phyloP scores from a whole-genome alignment of 2,329 filamentous ascomycete genomes.

The Sporothrix pseudoabietina region DNA sequence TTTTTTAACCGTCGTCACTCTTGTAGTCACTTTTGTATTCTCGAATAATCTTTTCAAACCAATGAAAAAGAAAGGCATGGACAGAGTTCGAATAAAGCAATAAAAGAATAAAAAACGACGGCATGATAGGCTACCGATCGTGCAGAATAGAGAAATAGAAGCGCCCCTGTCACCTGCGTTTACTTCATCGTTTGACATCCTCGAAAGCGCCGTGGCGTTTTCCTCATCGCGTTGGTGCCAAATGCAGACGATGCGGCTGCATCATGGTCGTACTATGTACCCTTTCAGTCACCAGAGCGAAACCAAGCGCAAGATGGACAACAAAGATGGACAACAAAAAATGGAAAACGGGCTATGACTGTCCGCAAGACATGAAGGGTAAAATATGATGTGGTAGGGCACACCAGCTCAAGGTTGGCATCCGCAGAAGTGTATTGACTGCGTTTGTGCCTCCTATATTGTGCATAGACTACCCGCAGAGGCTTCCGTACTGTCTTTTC shows the following conservation, averaged over 20 bases:
- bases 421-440: neutral
- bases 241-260: neutral
- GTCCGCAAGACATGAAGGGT: neutral
- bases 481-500: neutral
- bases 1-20: neutral
- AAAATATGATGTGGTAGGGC: neutral
- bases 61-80: neutral
- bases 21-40: neutral
- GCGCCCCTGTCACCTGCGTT: neutral
- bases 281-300: conserved; percentile 1
- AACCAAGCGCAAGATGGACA: neutral
- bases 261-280: neutral
- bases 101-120: neutral
- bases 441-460: conserved; percentile 1
- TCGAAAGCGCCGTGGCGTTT: conserved; percentile 6
- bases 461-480: neutral
- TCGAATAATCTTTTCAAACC: neutral
- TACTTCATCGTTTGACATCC: neutral
- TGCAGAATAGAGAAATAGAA: neutral
- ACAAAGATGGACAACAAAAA: neutral
- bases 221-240: neutral
- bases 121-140: neutral
- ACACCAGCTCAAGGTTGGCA: neutral
- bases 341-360: neutral
- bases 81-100: neutral